A percentile compares a stretch with the other conserved stretches of the same genome.
These are phyloP conservation scores for Sporothrix pseudoabietina DNA, from an alignment of 2,329 filamentous ascomycete species.

Conservation along the genomic window DNA sequence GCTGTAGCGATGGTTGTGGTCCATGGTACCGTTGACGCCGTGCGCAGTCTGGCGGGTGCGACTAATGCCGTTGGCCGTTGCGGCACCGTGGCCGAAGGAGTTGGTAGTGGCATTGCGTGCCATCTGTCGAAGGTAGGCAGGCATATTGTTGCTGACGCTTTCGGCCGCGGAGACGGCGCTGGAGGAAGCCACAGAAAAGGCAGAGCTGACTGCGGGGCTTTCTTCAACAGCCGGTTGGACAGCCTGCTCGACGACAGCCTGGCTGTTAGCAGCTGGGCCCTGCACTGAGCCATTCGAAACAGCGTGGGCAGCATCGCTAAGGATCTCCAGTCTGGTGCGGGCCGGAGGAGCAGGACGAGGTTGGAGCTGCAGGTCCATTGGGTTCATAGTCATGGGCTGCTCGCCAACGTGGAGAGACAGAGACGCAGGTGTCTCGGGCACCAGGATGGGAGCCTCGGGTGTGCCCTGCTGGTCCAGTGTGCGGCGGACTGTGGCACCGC, in stretches of 20 bases:
- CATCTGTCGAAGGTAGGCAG: background rate
- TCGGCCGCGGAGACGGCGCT: no score
- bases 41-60: no score
- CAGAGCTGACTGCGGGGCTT: no score
- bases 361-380: background rate
- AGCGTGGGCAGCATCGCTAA: background rate
- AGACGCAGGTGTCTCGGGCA: background rate
- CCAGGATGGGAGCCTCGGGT: background rate
- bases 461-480: background rate
- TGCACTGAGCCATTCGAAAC: background rate
- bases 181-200: no score
- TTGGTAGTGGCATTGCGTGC: no score
- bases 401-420: background rate
- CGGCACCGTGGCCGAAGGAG: background rate
- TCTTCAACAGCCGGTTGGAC: no score
- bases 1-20: background rate
- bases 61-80: background rate
- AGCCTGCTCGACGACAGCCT: no score
- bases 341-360: no score
- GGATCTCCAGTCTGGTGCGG: background rate
- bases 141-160: no score
- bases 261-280: background rate
- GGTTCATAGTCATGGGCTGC: background rate
- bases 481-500: background rate
- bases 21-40: no score